Evolutionary conservation across 139 green algal species (phyloP).

Genomic region (Coelastrella sp.): DNA sequence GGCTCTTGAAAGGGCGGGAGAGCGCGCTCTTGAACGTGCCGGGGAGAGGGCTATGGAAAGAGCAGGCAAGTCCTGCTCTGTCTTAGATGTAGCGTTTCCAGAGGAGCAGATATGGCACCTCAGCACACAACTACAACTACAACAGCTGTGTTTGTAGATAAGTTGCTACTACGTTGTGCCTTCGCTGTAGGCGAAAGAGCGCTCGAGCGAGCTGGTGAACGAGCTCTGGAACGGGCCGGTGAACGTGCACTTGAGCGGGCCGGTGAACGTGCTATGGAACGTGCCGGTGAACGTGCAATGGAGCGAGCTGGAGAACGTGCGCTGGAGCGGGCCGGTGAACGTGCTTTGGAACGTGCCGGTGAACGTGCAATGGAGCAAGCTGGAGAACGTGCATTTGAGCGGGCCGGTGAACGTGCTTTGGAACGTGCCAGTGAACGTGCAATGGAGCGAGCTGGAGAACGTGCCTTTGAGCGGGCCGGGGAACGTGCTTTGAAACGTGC

Average conservation of each 20-base stretch:
- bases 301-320: slow-evolving; percentile 30
- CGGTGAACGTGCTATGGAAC: not conserved
- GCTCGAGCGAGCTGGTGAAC: not conserved
- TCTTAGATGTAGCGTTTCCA: no score
- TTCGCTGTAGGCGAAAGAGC: not conserved
- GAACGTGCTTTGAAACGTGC: slow-evolving; percentile 49
- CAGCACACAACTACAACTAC: no score
- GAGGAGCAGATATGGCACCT: no score
- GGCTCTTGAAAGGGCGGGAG: slow-evolving; percentile 6
- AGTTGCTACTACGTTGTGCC: not conserved
- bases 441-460: slow-evolving; percentile 26
- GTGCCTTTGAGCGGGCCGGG: slow-evolving; percentile 40
- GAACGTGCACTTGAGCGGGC: slow-evolving; percentile 39
- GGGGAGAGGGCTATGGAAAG: slow-evolving; percentile 33
- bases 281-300: not conserved
- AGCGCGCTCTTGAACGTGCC: not conserved
- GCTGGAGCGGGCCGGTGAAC: slow-evolving; percentile 33
- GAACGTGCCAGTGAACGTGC: slow-evolving; percentile 39
- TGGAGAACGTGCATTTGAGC: slow-evolving; percentile 25
- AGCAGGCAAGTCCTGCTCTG: not conserved
- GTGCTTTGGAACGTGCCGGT: slow-evolving; percentile 26
- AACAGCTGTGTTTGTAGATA: not conserved
- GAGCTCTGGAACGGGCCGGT: not conserved
- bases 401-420: slow-evolving; percentile 25
- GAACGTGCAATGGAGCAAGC: no score